Evolutionary conservation across 768 basidiomycete genomes (phyloP), one percentile per base, ranked within the genome.

Genomic region (Pleurotus platypus): DNA sequence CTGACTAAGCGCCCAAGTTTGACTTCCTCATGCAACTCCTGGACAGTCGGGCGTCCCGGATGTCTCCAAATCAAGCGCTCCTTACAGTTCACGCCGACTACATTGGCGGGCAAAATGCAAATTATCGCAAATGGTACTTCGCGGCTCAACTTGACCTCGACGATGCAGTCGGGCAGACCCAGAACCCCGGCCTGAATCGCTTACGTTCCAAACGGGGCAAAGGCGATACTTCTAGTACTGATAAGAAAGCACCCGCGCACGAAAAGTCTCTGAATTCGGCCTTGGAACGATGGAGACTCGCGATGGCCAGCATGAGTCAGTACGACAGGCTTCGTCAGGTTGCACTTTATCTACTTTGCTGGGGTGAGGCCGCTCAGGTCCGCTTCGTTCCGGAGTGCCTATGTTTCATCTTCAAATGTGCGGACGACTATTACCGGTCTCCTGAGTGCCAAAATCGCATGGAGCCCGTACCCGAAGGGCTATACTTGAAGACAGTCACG

Each of bases 51-150:
- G 92, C 96, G 3, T 98, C 95, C 2, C 85, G 97, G 45, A 98
- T 98, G 96, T 87, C 93, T 0, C 95, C 97, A 8, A 90, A 93
- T 67, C 93, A 96, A 68, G 97, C 97, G 0, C 77, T 98, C 20
- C 78, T 97, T 55, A 98, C 95, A 0, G 81, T 99, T 2, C 97
- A 99, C 65, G 97, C 96, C 57, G 97, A 98, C 70, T 99, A 98
- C 72, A 98, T 99, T 64, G 97, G 97, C 18, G 97, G 97, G 2
- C 91, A 96, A 70, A 89, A 98, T 66, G 93, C 97, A 49, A 98
- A 98, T 77, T 98, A 98, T 75, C 91, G 97, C 60, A 98, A 98
- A 75, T 98, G 97, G 97, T 99, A 99, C 76, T 99, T 98, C 71
- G 97, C 96, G 26, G 94, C 96, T 16, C 97, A 99, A 71, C 86